Evolutionary conservation across 2,329 filamentous ascomycete species (phyloP).

Genomic region (Fusarium xylarioides): DNA sequence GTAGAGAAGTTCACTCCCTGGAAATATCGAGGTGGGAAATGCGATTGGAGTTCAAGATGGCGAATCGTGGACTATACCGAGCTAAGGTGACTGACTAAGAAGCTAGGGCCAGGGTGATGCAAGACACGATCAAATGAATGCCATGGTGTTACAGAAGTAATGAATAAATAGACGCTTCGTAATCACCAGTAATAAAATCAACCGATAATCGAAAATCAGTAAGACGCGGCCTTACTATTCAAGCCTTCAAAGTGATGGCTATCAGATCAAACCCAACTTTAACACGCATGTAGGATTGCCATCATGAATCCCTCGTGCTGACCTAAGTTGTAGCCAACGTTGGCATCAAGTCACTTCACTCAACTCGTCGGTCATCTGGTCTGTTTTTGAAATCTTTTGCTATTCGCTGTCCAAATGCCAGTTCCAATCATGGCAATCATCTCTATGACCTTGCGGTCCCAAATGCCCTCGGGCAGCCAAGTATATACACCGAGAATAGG

Average conservation of each 20-base stretch:
- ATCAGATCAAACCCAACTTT: background rate
- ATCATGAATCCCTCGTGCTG: slow-evolving; percentile 3
- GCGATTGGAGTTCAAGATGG: slow-evolving; percentile 15
- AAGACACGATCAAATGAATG: slow-evolving; percentile 1
- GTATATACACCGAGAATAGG: slow-evolving; percentile 44
- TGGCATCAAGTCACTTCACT: background rate
- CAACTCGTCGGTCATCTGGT: background rate
- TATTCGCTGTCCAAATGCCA: slow-evolving; percentile 36
- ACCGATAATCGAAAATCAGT: background rate
- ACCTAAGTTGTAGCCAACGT: background rate
- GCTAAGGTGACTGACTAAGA: slow-evolving; percentile 20
- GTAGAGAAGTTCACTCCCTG: background rate
- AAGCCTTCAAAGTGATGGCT: background rate
- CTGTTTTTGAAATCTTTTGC: background rate
- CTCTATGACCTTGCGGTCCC: slow-evolving; percentile 32
- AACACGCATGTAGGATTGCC: background rate
- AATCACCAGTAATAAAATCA: background rate
- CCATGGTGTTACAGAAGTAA: background rate
- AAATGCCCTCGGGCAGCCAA: slow-evolving; percentile 33
- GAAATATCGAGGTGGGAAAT: background rate
- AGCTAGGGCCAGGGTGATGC: slow-evolving; percentile 16
- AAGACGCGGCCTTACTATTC: background rate
- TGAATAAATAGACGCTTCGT: background rate
- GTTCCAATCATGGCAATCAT: slow-evolving; percentile 28
- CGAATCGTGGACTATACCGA: background rate